These are phyloP conservation scores for Phytophthora pistaciae DNA, from an alignment of 352 stramenopile species.

Conservation along the genomic window DNA sequence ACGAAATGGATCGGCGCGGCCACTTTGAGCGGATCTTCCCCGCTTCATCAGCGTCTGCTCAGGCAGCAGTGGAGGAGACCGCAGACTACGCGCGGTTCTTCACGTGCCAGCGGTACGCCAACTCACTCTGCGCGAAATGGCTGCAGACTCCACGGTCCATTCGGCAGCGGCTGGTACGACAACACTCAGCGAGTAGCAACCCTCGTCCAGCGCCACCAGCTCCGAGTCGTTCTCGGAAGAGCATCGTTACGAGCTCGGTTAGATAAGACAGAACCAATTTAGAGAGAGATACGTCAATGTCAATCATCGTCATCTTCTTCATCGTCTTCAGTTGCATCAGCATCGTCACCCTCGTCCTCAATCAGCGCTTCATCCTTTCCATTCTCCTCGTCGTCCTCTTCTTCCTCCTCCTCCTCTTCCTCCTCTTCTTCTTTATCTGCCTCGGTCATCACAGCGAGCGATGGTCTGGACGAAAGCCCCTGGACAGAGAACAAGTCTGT, in stretches of 20 bases:
- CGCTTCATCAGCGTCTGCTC: slow-evolving; percentile 11
- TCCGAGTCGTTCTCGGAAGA: slow-evolving; percentile 6
- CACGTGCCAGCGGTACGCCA: slow-evolving; percentile 68
- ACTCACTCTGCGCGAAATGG: slow-evolving; percentile 72
- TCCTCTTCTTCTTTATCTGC: slow-evolving; percentile 28
- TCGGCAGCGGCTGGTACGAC: slow-evolving; percentile 22
- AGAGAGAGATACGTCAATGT: background rate
- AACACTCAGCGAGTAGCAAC: slow-evolving; percentile 22
- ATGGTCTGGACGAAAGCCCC: slow-evolving; percentile 1
- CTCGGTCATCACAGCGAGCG: slow-evolving; percentile 27
- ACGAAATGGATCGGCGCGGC: slow-evolving; percentile 72
- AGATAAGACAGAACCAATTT: background rate
- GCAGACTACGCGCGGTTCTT: slow-evolving; percentile 56
- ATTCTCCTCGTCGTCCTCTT: slow-evolving; percentile 10
- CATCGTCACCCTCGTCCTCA: background rate
- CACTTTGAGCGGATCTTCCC: slow-evolving; percentile 84
- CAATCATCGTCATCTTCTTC: background rate
- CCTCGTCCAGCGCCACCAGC: background rate
- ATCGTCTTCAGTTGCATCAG: slow-evolving; percentile 4
- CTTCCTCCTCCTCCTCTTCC: slow-evolving; percentile 15
- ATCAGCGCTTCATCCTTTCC: background rate
- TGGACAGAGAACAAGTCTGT: slow-evolving; percentile 7
- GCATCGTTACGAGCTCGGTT: background rate
- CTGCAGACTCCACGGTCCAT: slow-evolving; percentile 46
- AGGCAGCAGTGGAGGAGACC: slow-evolving; percentile 25